Evolutionary conservation across 805 yeast species (phyloP).

Genomic region (Metschnikowia shivogae): DNA sequence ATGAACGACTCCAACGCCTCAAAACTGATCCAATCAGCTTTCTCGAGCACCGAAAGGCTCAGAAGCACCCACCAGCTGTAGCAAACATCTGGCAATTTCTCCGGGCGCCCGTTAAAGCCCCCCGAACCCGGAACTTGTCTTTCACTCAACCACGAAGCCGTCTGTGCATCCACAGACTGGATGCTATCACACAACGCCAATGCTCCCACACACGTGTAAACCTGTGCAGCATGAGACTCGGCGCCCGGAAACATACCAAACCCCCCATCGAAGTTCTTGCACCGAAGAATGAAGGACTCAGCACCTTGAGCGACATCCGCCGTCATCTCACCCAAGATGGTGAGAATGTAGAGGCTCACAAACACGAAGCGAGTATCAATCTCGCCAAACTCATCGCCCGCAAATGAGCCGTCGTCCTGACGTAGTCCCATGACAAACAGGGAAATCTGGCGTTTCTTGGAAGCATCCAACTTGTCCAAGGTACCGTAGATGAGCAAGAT

Average conservation of each 20-base stretch:
- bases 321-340: slow-evolving; percentile 62
- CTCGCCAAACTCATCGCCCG: slow-evolving; percentile 90
- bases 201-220: slow-evolving; percentile 80
- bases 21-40: slow-evolving; percentile 73
- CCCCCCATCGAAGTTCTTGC: slow-evolving; percentile 94
- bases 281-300: slow-evolving; percentile 55
- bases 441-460: slow-evolving; percentile 25
- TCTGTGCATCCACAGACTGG: slow-evolving; percentile 46
- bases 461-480: slow-evolving; percentile 39
- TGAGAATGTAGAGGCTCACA: slow-evolving; percentile 69
- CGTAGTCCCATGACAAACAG: slow-evolving; percentile 42
- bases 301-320: slow-evolving; percentile 57
- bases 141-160: slow-evolving; percentile 87
- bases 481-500: slow-evolving; percentile 58
- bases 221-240: slow-evolving; percentile 92
- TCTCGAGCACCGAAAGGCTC: slow-evolving; percentile 61
- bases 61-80: slow-evolving; percentile 97
- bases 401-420: slow-evolving; percentile 65
- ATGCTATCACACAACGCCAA: slow-evolving; percentile 41
- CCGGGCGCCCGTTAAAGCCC: slow-evolving; percentile 95
- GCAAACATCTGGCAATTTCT: slow-evolving; percentile 95
- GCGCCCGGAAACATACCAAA: slow-evolving; percentile 93
- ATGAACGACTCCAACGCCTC: slow-evolving; percentile 63
- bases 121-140: slow-evolving; percentile 76
- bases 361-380: slow-evolving; percentile 89